These are phyloP conservation scores for Ulvella scutata DNA, from an alignment of 139 green algal genomes.

Conservation along the genomic window DNA sequence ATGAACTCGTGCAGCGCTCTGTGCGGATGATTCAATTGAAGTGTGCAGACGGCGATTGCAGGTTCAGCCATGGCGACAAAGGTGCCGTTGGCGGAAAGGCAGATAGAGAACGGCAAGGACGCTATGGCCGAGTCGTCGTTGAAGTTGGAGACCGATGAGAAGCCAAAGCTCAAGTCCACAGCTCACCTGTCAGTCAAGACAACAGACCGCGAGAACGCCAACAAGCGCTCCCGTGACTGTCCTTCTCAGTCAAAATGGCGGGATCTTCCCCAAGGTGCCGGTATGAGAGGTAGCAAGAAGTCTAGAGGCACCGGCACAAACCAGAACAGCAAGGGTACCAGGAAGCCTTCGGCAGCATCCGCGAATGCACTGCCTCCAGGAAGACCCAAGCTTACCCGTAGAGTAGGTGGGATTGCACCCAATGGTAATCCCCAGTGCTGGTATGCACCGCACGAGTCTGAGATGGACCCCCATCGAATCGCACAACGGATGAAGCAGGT, in stretches of 20 bases:
- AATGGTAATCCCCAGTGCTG: constrained; percentile 3
- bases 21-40: too few species aligned
- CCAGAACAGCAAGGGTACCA: neutral
- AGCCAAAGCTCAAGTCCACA: neutral
- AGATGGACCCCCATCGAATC: neutral
- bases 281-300: neutral
- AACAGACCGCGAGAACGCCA: neutral
- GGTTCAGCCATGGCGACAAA: neutral
- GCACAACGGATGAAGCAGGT: constrained; percentile 1
- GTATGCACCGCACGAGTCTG: neutral
- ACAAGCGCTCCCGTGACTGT: neutral
- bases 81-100: neutral
- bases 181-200: neutral
- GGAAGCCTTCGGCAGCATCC: neutral
- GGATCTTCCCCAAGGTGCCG: neutral
- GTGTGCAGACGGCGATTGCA: too few species aligned
- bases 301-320: neutral
- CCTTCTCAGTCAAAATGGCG: neutral
- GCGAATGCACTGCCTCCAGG: neutral
- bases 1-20: too few species aligned
- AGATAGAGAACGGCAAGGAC: neutral
- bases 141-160: neutral
- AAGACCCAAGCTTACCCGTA: neutral
- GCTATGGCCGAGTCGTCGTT: neutral
- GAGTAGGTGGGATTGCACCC: neutral